A percentile compares a stretch with the other conserved stretches of the same genome.
These are phyloP conservation scores for Pleurotus ostreatus DNA, from an alignment of 768 basidiomycete species.

Conservation along the genomic window DNA sequence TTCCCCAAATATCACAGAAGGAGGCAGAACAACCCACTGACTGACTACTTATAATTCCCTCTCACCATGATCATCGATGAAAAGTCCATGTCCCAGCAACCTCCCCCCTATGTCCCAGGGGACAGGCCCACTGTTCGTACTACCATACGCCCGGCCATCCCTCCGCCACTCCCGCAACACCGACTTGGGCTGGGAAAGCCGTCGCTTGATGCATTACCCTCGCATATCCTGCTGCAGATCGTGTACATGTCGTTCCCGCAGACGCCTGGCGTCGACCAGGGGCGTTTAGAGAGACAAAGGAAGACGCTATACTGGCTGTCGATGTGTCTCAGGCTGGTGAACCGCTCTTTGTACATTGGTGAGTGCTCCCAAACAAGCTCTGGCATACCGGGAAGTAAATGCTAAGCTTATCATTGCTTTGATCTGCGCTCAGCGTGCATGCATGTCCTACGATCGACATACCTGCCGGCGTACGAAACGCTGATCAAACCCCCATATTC, in stretches of 20 bases:
- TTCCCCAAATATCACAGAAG: slow-evolving; percentile 4
- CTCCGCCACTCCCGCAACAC: slow-evolving; percentile 19
- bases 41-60: background rate
- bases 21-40: slow-evolving; percentile 2
- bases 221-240: slow-evolving; percentile 66
- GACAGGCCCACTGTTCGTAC: slow-evolving; percentile 9
- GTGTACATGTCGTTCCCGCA: slow-evolving; percentile 64
- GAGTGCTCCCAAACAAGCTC: slow-evolving; percentile 11
- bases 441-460: slow-evolving; percentile 76
- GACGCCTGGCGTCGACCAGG: slow-evolving; percentile 29
- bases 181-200: slow-evolving; percentile 4
- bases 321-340: slow-evolving; percentile 58
- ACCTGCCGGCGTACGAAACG: slow-evolving; percentile 60
- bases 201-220: slow-evolving; percentile 38
- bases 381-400: background rate
- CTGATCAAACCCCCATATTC: slow-evolving; percentile 67
- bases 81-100: slow-evolving; percentile 22
- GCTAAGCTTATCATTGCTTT: background rate
- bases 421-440: slow-evolving; percentile 52
- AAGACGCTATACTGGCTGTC: slow-evolving; percentile 72
- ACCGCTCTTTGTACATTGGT: slow-evolving; percentile 67
- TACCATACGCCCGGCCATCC: slow-evolving; percentile 13
- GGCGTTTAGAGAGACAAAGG: slow-evolving; percentile 49
- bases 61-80: slow-evolving; percentile 31
- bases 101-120: slow-evolving; percentile 22